phyloP scores from a whole-genome alignment of 2,329 filamentous ascomycete species.

The Clarireedia homoeocarpa region DNA sequence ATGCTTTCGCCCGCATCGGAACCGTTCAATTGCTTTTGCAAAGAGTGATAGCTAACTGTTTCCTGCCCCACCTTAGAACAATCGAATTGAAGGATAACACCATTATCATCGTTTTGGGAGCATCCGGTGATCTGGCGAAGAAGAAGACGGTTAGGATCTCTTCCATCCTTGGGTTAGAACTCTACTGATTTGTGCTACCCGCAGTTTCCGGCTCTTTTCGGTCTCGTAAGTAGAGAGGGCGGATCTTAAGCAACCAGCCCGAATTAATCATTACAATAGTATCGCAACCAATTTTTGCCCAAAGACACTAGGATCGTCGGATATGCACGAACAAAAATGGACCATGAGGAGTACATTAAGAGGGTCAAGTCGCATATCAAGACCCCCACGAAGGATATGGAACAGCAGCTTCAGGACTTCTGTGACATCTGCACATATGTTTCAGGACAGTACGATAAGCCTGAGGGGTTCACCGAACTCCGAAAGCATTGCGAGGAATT shows the following conservation, averaged over 20 bases:
- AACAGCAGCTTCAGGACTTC: constrained; percentile 91
- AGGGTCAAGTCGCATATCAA: constrained; percentile 98
- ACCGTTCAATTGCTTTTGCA: constrained; percentile 11
- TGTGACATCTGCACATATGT: constrained; percentile 83
- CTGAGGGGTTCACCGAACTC: constrained; percentile 84
- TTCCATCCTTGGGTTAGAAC: neutral
- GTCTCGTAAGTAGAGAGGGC: constrained; percentile 64
- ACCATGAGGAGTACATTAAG: constrained; percentile 89
- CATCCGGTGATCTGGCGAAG: constrained; percentile 95
- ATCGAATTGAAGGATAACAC: constrained; percentile 99
- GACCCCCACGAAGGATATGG: constrained; percentile 93
- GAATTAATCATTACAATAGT: constrained; percentile 44
- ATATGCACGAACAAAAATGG: constrained; percentile 99
- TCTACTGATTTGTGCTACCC: constrained; percentile 23
- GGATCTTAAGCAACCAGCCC: neutral
- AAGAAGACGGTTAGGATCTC: constrained; percentile 80
- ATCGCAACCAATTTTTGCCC: constrained; percentile 96
- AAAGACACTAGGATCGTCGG: constrained; percentile 96
- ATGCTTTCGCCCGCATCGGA: neutral
- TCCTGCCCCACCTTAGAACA: constrained; percentile 44
- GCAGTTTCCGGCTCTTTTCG: constrained; percentile 94
- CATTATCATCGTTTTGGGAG: constrained; percentile 89
- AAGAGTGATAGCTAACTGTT: constrained; percentile 30
- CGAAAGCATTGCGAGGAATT: constrained; percentile 79
- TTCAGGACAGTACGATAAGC: constrained; percentile 95